Base-by-base conservation (phyloP, 768 basidiomycete species). In the Mycena filopes region DNA sequence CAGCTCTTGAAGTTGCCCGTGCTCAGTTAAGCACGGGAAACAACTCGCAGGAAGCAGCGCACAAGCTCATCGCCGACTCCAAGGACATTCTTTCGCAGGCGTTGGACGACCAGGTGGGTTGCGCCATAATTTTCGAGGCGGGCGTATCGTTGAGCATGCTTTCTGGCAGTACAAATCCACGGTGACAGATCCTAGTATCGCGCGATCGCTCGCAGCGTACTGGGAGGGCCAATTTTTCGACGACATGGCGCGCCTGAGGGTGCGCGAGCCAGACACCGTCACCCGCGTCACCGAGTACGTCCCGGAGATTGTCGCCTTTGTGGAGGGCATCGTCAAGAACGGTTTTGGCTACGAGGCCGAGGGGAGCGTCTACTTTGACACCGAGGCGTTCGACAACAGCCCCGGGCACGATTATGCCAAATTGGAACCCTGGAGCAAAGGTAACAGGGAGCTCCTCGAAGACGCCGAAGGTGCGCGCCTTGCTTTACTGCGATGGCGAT, bases 241-340 rank as follows among this genome's bases (percentile, higher is more conserved):
- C 31, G 96, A 98, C 72, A 99, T 99, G 98, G 79, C 82, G 18
- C 87, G 90, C n/a, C 85, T 99, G 20, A 87, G 86, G 66, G 92
- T 99, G 42, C 89, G 91, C 62, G 88, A 91, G 23, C 96, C 98
- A 20, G 95, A 97, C 75, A 94, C 89, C 5, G 78, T 98, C 57
- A 99, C 98, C 1, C 90, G 97, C 43, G 98, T 99, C 7, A 96
- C 96, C 1, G 98, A 99, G 78, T 99, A 95, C 77, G 91, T 99
- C 10, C 94, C 96, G 4, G 96, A 99, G 79, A 94, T 98, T 68
- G 94, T 96, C 53, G 78, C 86, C 5, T 99, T 96, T 75, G 92
- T 99, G 41, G 86, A 95, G 74, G 81, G 86, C 26, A 93, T 99
- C 74, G 82, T 98, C 63, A 79, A 86, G 58, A 96, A 96, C 63